Conservation (phyloP, 1,284 basidiomycete genomes). For the Tylopilus sp. region DNA sequence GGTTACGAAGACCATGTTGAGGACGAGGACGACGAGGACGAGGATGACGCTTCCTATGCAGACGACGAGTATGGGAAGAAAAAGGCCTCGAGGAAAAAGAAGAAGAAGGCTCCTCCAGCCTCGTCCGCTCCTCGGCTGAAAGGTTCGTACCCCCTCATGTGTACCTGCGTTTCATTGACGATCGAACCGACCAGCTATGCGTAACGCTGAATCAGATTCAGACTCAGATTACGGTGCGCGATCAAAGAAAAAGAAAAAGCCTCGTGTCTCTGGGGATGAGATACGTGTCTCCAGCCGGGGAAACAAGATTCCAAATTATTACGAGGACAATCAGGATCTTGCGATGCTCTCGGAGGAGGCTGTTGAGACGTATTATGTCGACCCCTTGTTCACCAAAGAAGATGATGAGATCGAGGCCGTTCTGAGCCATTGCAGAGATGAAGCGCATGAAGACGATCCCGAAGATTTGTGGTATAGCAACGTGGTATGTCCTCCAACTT, state of each 20-base stretch:
- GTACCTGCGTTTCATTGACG: conserved; percentile 29
- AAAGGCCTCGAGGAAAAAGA: conserved; percentile 63
- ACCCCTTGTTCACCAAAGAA: conserved; percentile 54
- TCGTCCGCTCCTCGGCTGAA: conserved; percentile 51
- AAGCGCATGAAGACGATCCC: conserved; percentile 67
- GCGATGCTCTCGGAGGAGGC: conserved; percentile 67
- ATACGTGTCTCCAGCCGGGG: conserved; percentile 78
- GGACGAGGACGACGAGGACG: conserved; percentile 37
- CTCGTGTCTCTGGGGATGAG: conserved; percentile 55
- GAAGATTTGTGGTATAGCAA: conserved; percentile 83
- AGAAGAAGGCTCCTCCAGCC: conserved; percentile 41
- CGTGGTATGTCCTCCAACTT: conserved; percentile 47
- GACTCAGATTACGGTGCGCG: conserved; percentile 86
- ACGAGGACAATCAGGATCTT: conserved; percentile 79
- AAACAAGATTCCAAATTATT: conserved; percentile 78
- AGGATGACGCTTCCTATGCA: conserved; percentile 69
- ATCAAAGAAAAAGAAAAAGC: conserved; percentile 81
- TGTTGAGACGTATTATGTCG: conserved; percentile 49
- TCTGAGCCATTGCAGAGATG: conserved; percentile 76
- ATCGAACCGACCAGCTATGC: conserved; percentile 41
- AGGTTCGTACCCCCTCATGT: conserved; percentile 39
- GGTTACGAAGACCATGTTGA: conserved; percentile 62
- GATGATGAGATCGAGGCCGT: conserved; percentile 90
- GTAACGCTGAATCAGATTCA: conserved; percentile 57
- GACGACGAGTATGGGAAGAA: conserved; percentile 73